Percentiles rank a stretch among this genome's conserved stretches.
Conservation (phyloP, 1,139 yeast species). For the Debaryomyces sp. region DNA sequence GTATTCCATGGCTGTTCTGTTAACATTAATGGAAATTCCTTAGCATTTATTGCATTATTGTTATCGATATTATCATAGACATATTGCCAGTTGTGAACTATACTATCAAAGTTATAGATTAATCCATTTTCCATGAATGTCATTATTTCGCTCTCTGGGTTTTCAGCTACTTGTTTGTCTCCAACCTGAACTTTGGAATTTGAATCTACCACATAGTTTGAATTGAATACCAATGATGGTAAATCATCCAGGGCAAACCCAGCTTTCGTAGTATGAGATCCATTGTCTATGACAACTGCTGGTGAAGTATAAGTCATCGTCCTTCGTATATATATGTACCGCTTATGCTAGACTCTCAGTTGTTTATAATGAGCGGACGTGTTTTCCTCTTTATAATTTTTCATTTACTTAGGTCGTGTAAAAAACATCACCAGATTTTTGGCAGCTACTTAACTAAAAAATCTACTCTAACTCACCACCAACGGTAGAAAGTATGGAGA, state of each 20-base stretch:
- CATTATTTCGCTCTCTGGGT: conserved; percentile 54
- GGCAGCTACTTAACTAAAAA: not conserved
- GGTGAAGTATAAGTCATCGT: conserved; percentile 45
- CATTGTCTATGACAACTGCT: conserved; percentile 71
- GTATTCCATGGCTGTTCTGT: conserved; percentile 69
- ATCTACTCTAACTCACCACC: not conserved
- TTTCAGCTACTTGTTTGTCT: conserved; percentile 49
- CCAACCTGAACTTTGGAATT: conserved; percentile 43
- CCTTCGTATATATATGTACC: not conserved
- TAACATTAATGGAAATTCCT: conserved; percentile 63
- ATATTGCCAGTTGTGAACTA: conserved; percentile 61
- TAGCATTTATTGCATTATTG: conserved; percentile 43
- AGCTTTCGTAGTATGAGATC: conserved; percentile 65
- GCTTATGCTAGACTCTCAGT: not conserved
- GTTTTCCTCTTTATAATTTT: not conserved
- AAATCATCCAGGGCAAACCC: conserved; percentile 69
- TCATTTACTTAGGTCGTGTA: conserved; percentile 4
- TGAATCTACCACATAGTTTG: conserved; percentile 51
- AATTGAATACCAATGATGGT: conserved; percentile 61
- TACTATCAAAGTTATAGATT: conserved; percentile 65
- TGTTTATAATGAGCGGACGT: conserved; percentile 1
- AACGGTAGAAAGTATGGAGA: not conserved
- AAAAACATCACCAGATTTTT: conserved; percentile 1
- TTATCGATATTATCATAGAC: conserved; percentile 55
- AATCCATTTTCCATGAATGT: conserved; percentile 68